Evolutionary conservation across 2,329 filamentous ascomycete genomes (phyloP), one percentile per base, ranked within the genome.

Genomic region (Microcyclospora tardicrescens): DNA sequence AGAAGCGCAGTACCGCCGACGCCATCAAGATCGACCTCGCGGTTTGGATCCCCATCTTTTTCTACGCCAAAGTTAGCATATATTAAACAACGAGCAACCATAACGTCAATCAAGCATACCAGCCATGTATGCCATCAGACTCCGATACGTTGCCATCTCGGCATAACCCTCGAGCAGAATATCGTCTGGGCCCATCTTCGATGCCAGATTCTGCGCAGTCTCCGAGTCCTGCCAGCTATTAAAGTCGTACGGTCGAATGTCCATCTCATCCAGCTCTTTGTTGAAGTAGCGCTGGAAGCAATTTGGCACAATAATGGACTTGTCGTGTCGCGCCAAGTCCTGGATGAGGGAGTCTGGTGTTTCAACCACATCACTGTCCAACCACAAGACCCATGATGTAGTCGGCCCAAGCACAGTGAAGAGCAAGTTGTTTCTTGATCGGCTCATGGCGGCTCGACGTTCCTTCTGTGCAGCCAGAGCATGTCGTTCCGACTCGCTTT

Each of bases 161-260:
- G 75, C 75, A 56, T 98, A 98, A 6, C 91, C 91, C 62, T 98
- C 91, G 3, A 96, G 68, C 37, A 98, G 64, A 47, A 98, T 86
- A 35, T 98, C 91, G 52, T 98, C 89, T 0, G 79, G 80, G 0
- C 77, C 84, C 86, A 98, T 87, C 53, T 77, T 77, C 10, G 72
- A 66, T 2, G 75, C 87, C 46, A 98, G 65, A 28, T 81, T 72
- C 55, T 80, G 73, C 1, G 91, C 89, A 2, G 73, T 79, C 1
- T 79, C 72, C 56, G 84, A 93, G 58, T 98, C 91, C 54, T 89
- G 78, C 91, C 91, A 98, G 59, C 83, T 93, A 66, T 98, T 98
- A 71, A 80, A 96, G 64, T 98, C 91, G 60, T 98, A 98, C 0
- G 87, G 78, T 4, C 91, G 77, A 55, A 89, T 77, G 33, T 79